Conservation (phyloP, 2,329 filamentous ascomycete species). For the Aspergillus aculeatinus region DNA sequence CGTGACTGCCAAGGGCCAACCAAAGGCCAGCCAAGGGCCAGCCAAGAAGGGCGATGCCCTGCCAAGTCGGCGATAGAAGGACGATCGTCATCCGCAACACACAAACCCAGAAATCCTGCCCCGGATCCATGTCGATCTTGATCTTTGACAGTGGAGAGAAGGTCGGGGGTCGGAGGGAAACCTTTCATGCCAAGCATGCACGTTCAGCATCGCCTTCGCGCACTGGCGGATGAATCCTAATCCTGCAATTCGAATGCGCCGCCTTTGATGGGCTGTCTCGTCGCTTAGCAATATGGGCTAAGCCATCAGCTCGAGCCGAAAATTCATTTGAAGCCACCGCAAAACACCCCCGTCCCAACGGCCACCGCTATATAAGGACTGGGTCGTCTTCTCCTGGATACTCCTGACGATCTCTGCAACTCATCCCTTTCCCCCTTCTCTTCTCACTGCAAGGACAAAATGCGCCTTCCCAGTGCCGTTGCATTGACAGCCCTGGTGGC, state of each 20-base stretch:
- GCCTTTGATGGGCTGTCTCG: not conserved
- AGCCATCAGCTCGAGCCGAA: not conserved
- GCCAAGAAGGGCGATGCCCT: not conserved
- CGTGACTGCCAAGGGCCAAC: not conserved
- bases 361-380: not conserved
- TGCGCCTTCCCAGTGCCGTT: constrained; percentile 4
- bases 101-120: not conserved
- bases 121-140: not conserved
- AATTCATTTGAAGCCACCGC: not conserved
- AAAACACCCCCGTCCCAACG: not conserved
- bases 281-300: not conserved
- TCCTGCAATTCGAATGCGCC: not conserved
- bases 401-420: not conserved
- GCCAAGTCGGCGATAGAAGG: not conserved
- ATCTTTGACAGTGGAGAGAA: not conserved
- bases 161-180: not conserved
- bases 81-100: not conserved
- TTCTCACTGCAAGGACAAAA: not conserved
- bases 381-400: not conserved
- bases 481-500: constrained; percentile 3
- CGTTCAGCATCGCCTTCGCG: not conserved
- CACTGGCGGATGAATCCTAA: not conserved
- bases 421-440: not conserved
- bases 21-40: not conserved
- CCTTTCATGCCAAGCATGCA: not conserved